phyloP scores from a whole-genome alignment of 179 eudicot species.

The Nepenthes alata region DNA sequence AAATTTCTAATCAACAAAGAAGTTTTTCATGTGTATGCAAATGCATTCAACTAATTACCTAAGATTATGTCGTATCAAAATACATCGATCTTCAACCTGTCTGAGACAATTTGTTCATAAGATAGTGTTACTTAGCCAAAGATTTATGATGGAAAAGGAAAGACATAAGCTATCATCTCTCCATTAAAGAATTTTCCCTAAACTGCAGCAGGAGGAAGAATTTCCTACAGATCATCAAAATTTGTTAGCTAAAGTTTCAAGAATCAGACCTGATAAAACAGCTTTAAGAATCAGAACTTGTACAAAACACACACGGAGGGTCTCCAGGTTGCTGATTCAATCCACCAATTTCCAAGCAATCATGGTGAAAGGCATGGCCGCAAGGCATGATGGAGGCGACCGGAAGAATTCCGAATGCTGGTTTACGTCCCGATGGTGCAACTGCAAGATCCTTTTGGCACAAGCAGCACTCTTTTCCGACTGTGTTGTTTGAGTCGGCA shows the following conservation, averaged over 20 bases:
- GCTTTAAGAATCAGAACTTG: slow-evolving; percentile 8
- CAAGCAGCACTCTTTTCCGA: slow-evolving; percentile 6
- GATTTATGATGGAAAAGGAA: too few species aligned
- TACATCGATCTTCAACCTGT: too few species aligned
- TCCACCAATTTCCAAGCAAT: slow-evolving; percentile 14
- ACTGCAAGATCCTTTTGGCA: slow-evolving; percentile 22
- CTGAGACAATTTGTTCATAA: too few species aligned
- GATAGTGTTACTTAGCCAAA: too few species aligned
- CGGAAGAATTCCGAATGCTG: slow-evolving; percentile 15
- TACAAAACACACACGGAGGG: slow-evolving; percentile 24
- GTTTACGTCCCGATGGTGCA: slow-evolving; percentile 7
- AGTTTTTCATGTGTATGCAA: too few species aligned
- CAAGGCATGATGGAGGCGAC: slow-evolving; percentile 25
- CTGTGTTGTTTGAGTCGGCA: too few species aligned
- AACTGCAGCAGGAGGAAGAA: not conserved
- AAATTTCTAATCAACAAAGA: too few species aligned
- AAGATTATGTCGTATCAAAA: too few species aligned
- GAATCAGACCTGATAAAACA: not conserved
- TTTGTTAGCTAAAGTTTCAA: not conserved
- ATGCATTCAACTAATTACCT: too few species aligned
- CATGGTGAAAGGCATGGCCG: slow-evolving; percentile 26
- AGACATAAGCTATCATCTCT: too few species aligned
- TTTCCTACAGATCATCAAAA: not conserved
- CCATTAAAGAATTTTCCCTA: too few species aligned
- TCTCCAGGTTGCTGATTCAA: slow-evolving; percentile 7